Conservation (phyloP, 257 asterid genomes). For the Scutellaria baicalensis region DNA sequence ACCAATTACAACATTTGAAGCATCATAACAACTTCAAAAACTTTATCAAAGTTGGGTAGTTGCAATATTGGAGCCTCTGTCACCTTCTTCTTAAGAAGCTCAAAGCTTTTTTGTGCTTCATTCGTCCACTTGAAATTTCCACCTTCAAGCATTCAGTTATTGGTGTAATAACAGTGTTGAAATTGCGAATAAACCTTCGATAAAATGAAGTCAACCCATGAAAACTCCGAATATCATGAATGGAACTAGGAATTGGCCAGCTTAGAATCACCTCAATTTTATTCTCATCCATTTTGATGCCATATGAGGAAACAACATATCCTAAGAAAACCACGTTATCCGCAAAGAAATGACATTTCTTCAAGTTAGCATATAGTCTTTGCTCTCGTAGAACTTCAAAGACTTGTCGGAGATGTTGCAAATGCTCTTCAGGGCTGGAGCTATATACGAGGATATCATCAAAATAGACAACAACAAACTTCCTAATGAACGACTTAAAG, state of each 20-base stretch:
- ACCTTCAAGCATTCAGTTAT: constrained; percentile 6
- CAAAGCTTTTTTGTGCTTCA: neutral
- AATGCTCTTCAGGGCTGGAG: neutral
- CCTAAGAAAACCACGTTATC: no score
- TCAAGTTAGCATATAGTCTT: no score
- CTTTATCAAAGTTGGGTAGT: constrained; percentile 1
- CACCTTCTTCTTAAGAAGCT: neutral
- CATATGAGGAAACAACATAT: neutral
- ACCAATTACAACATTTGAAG: neutral
- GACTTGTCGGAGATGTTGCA: neutral
- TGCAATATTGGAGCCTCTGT: neutral
- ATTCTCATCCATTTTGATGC: neutral
- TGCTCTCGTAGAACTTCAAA: neutral
- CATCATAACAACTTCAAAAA: constrained; percentile 3
- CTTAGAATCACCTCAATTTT: neutral
- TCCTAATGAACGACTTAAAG: no score
- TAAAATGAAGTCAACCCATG: constrained; percentile 4
- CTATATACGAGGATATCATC: no score
- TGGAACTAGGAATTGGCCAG: neutral
- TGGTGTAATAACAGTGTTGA: neutral
- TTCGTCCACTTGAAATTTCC: neutral
- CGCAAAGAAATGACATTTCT: neutral
- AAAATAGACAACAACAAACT: no score
- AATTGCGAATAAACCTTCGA: neutral
- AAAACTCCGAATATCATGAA: neutral